phyloP scores from a whole-genome alignment of 2,329 filamentous ascomycete genomes.

The Helotiales sp. region DNA sequence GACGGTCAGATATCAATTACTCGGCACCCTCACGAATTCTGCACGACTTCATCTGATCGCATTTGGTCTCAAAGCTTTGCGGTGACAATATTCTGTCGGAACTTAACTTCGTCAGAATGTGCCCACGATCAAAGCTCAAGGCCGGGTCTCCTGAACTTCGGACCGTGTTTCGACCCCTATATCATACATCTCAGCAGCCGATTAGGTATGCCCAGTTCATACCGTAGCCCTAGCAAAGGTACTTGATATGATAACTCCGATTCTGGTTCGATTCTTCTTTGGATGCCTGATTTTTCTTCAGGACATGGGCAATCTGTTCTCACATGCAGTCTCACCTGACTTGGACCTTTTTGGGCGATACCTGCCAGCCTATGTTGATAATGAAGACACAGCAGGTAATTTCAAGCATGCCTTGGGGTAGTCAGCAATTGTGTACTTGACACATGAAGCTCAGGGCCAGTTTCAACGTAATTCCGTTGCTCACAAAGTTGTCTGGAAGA shows the following conservation, averaged over 20 bases:
- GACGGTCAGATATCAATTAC: background rate
- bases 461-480: background rate
- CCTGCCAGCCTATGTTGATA: no score
- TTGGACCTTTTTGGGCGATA: background rate
- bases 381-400: background rate
- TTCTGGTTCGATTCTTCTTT: no score
- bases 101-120: background rate
- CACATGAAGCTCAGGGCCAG: background rate
- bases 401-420: background rate
- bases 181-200: background rate
- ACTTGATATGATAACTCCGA: no score
- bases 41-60: background rate
- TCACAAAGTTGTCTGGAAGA: background rate
- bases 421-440: background rate
- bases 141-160: conserved; percentile 1
- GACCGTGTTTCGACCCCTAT: conserved; percentile 12
- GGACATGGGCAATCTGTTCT: background rate
- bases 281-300: background rate
- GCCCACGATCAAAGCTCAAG: conserved; percentile 3
- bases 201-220: background rate
- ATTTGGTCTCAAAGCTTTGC: background rate
- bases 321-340: background rate
- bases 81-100: background rate
- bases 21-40: background rate
- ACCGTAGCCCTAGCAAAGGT: background rate